Percentiles rank a stretch among this genome's conserved stretches.
phyloP scores from a whole-genome alignment of 106 monocot genomes.

The Allium sativum region DNA sequence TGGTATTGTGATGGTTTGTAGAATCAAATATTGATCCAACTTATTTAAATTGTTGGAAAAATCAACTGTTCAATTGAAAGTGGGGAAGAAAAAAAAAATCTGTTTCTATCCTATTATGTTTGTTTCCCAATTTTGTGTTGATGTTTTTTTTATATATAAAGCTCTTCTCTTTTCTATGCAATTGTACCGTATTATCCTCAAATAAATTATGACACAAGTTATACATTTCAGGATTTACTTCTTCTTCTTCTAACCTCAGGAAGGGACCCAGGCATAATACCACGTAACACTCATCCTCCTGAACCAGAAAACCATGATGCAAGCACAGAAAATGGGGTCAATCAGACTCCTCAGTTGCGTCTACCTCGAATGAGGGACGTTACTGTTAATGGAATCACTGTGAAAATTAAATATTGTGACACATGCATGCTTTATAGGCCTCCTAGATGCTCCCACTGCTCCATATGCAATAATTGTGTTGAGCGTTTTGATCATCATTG shows the following conservation, averaged over 20 bases:
- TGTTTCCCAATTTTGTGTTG: too few species aligned
- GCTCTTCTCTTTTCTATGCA: too few species aligned
- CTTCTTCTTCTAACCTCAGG: slow-evolving; percentile 69
- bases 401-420: slow-evolving; percentile 39
- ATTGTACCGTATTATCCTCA: too few species aligned
- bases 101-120: too few species aligned
- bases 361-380: slow-evolving; percentile 32
- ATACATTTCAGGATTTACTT: slow-evolving; percentile 40
- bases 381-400: slow-evolving; percentile 15
- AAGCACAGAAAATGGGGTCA: slow-evolving; percentile 1
- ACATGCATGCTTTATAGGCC: slow-evolving; percentile 47
- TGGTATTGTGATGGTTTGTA: too few species aligned
- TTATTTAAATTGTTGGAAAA: too few species aligned
- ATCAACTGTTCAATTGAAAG: too few species aligned
- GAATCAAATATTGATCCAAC: too few species aligned
- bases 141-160: too few species aligned
- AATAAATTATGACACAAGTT: background rate
- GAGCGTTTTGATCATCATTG: slow-evolving; percentile 47
- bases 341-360: slow-evolving; percentile 18
- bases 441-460: slow-evolving; percentile 46
- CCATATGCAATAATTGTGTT: slow-evolving; percentile 46
- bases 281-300: slow-evolving; percentile 75
- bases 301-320: slow-evolving; percentile 42
- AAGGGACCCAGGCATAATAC: slow-evolving; percentile 84
- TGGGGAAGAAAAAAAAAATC: too few species aligned